Evolutionary conservation across 1,139 yeast genomes (phyloP).

Genomic region (Meyerozyma elateridarum): DNA sequence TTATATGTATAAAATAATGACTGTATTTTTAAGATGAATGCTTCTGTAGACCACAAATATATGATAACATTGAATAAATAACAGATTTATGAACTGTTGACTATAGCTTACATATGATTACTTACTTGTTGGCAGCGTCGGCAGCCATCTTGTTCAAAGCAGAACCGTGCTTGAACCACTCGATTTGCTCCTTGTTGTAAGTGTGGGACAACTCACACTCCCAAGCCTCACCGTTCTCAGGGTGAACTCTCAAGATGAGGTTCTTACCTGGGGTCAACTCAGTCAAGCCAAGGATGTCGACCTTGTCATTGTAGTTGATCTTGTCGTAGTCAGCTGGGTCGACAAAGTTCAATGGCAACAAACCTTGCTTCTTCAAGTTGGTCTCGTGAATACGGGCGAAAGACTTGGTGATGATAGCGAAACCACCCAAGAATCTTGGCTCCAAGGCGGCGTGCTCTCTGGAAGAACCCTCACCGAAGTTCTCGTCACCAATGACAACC

Average conservation of each 20-base stretch:
- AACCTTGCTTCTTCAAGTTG: slow-evolving; percentile 38
- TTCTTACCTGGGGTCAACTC: slow-evolving; percentile 91
- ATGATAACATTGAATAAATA: slow-evolving; percentile 4
- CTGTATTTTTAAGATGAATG: neutral
- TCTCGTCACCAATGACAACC: slow-evolving; percentile 99
- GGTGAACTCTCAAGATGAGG: slow-evolving; percentile 83
- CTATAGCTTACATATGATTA: slow-evolving; percentile 6
- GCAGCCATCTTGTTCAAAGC: slow-evolving; percentile 97
- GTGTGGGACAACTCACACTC: slow-evolving; percentile 90
- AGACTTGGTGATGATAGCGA: slow-evolving; percentile 93
- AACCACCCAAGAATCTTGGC: slow-evolving; percentile 99
- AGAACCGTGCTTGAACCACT: slow-evolving; percentile 99
- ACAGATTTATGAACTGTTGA: slow-evolving; percentile 5
- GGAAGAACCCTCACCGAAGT: slow-evolving; percentile 99
- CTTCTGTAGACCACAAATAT: neutral
- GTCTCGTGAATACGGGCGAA: slow-evolving; percentile 85
- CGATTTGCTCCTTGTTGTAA: slow-evolving; percentile 92
- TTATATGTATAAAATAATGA: neutral
- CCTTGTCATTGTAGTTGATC: slow-evolving; percentile 85
- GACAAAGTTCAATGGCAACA: slow-evolving; percentile 89
- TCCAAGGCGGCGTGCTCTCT: slow-evolving; percentile 99
- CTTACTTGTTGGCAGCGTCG: slow-evolving; percentile 13
- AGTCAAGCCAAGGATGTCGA: slow-evolving; percentile 82
- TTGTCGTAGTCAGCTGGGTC: slow-evolving; percentile 89
- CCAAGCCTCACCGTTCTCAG: slow-evolving; percentile 79